phyloP scores from a whole-genome alignment of 2,329 filamentous ascomycete genomes.

The Fusarium sarcochroum region DNA sequence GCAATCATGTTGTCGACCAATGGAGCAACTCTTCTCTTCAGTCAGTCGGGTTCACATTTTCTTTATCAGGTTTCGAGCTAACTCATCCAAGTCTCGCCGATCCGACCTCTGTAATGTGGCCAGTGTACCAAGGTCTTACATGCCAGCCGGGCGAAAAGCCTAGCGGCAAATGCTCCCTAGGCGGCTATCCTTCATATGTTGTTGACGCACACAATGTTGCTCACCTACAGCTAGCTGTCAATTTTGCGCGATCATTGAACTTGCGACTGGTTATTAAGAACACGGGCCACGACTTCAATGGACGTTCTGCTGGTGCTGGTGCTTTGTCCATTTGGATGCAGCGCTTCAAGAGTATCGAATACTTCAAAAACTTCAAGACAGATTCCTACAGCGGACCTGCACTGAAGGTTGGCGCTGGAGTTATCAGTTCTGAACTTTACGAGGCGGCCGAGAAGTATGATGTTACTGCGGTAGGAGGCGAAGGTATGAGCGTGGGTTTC shows the following conservation, averaged over 20 bases:
- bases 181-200: conserved; percentile 60
- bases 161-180: conserved; percentile 53
- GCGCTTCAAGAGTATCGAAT: conserved; percentile 60
- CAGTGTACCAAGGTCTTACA: conserved; percentile 57
- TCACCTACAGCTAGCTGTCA: conserved; percentile 62
- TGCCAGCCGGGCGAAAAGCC: conserved; percentile 50
- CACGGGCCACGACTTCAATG: conserved; percentile 66
- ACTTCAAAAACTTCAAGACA: conserved; percentile 37
- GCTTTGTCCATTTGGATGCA: conserved; percentile 71
- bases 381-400: conserved; percentile 60
- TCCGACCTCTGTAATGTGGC: conserved; percentile 59
- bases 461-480: conserved; percentile 66
- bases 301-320: conserved; percentile 70
- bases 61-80: neutral
- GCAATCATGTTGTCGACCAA: conserved; percentile 45
- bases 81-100: conserved; percentile 49
- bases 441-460: conserved; percentile 62
- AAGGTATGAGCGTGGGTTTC: conserved; percentile 55
- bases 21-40: conserved; percentile 48
- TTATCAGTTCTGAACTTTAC: conserved; percentile 68
- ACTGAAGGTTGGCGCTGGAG: conserved; percentile 68
- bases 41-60: conserved; percentile 11
- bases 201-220: conserved; percentile 58
- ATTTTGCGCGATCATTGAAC: conserved; percentile 61
- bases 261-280: conserved; percentile 63